Base-by-base conservation (phyloP, 352 stramenopile genomes). In the Pythium dissotocum region DNA sequence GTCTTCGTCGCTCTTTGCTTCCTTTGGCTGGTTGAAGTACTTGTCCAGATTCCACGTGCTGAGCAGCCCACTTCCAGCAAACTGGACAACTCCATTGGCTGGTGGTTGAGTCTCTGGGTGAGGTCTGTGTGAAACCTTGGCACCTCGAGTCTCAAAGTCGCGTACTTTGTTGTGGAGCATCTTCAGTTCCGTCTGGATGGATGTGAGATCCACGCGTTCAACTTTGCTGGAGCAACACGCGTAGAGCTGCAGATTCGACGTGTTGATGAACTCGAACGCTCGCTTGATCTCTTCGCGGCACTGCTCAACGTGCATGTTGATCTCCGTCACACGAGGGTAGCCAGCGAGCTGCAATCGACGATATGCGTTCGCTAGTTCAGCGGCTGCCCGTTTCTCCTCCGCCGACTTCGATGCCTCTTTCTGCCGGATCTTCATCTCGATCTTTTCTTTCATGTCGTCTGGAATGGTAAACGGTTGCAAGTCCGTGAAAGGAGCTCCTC, bases 381-480 rank as follows among this genome's bases (percentile, higher is more conserved):
- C 63, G 0, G 73, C 75, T 21, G 82, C 78, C 36, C 63, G 62
- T 16, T 75, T 75, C 14, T 88, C 82, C 21, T 69, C 70, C 57
- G 88, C 79, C 6, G 72, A 68, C 52, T 91, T 88, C 0, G 72
- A 81, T 4, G 65, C 60, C 57, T 90, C 78, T 58, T 82, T 75
- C 26, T 86, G 70, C 4, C 84, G 82, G 46, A 93, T 91, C 42
- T 83, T 80, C 33, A 67, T 67, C 57, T 94, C 86, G 13, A 94
- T 86, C 48, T 91, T 92, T 0, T 73, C 71, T 54, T 85, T 85
- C 86, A 94, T 94, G 42, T 94, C 86, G 9, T 91, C 81, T 0
- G 86, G 86, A 40, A 94, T 91, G 14, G 79, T 89, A 61, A 92
- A 93, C 1, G 83, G 79, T 35, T 85, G 67, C 18, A 94, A 67